Conservation (phyloP, 1,284 basidiomycete genomes). For the Wallemia hederae region DNA sequence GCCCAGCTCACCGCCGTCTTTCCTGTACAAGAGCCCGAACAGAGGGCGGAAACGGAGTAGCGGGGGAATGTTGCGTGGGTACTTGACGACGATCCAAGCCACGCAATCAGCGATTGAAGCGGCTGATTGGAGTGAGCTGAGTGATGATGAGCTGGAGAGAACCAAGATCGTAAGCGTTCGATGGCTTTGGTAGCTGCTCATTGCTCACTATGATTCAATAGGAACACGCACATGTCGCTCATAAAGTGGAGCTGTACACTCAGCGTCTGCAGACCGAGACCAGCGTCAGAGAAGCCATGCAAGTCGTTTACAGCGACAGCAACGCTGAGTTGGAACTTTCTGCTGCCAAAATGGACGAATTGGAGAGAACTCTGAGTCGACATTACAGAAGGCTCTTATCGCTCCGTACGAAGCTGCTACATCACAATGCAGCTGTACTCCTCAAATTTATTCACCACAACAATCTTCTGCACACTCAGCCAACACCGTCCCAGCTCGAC, state of each 20-base stretch:
- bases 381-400: not conserved
- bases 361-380: not conserved
- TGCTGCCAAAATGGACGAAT: not conserved
- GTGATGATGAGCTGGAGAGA: not conserved
- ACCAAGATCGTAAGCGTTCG: not conserved
- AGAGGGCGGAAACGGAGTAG: not conserved
- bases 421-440: not conserved
- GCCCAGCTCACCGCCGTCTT: not conserved
- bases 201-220: not conserved
- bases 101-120: not conserved
- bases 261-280: not conserved
- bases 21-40: not conserved
- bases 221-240: not conserved
- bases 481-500: not conserved
- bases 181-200: not conserved
- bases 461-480: not conserved
- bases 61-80: not conserved
- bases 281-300: not conserved
- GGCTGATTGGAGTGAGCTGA: not conserved
- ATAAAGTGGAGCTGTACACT: not conserved
- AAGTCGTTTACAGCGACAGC: too few relatives aligned
- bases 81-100: not conserved
- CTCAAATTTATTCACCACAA: not conserved
- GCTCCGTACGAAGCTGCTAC: not conserved
- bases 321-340: too few relatives aligned